Conservation (phyloP, 192 early-diverging fungal species). For the Gryganskiella cystojenkinii region DNA sequence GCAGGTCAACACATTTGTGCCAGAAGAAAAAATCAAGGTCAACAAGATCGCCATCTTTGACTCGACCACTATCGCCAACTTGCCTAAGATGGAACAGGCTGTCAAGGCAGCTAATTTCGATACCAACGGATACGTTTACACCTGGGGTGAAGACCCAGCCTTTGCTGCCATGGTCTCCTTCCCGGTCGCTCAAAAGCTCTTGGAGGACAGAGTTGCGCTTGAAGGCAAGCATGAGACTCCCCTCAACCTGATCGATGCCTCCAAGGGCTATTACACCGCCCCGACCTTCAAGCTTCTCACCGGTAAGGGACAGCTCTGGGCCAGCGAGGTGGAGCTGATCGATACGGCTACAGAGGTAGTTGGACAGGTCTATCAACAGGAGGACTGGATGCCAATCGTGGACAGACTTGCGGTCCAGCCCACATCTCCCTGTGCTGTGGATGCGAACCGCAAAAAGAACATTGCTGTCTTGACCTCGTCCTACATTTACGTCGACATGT, state of each 20-base stretch:
- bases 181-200: constrained; percentile 28
- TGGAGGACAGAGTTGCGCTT: constrained; percentile 15
- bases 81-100: constrained; percentile 32
- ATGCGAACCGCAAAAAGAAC: constrained; percentile 18
- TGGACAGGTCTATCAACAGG: constrained; percentile 57
- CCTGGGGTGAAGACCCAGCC: constrained; percentile 16
- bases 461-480: constrained; percentile 65
- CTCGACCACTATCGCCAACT: constrained; percentile 29
- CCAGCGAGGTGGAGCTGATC: constrained; percentile 58
- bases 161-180: constrained; percentile 59
- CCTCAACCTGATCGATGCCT: constrained; percentile 12
- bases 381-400: constrained; percentile 55
- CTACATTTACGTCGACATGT: constrained; percentile 62
- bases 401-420: constrained; percentile 36
- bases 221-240: constrained; percentile 17
- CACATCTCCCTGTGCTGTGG: constrained; percentile 35
- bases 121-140: constrained; percentile 14
- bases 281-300: constrained; percentile 35
- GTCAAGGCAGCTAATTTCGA: not conserved
- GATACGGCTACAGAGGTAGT: constrained; percentile 39
- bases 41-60: constrained; percentile 44
- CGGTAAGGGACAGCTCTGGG: constrained; percentile 50
- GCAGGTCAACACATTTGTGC: constrained; percentile 42
- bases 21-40: constrained; percentile 24
- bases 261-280: constrained; percentile 22